Conservation (phyloP, 2,329 filamentous ascomycete species). For the Botrytis fragariae region DNA sequence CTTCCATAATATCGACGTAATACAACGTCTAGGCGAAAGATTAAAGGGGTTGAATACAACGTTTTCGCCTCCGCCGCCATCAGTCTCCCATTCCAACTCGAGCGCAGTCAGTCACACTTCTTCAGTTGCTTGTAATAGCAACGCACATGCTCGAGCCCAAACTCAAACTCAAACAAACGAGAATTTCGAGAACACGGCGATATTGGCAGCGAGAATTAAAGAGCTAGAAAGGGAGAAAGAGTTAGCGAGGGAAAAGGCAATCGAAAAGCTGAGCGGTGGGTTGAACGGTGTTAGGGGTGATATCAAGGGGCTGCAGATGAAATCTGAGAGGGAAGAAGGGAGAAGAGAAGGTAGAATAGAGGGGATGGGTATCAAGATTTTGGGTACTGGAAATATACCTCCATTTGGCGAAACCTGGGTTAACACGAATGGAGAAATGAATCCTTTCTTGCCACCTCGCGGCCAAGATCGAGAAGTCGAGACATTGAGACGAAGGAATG, state of each 20-base stretch:
- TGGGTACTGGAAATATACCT: no score
- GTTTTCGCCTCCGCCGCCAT: not conserved
- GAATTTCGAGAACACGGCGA: not conserved
- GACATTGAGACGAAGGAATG: not conserved
- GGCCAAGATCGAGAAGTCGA: not conserved
- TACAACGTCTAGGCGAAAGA: constrained; percentile 9
- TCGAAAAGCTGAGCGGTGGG: not conserved
- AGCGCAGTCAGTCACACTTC: not conserved
- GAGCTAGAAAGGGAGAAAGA: not conserved
- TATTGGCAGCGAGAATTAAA: not conserved
- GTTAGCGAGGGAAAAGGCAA: not conserved
- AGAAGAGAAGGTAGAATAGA: not conserved
- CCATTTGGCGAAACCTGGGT: not conserved
- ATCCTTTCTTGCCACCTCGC: not conserved
- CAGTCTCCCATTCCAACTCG: not conserved
- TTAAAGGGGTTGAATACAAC: not conserved
- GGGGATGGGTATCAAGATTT: not conserved
- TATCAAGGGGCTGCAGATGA: not conserved
- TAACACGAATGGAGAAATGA: not conserved
- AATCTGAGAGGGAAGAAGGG: not conserved
- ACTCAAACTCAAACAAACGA: not conserved
- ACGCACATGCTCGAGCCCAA: not conserved
- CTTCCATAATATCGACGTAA: constrained; percentile 4
- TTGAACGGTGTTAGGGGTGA: constrained; percentile 2
- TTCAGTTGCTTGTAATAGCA: not conserved